A percentile compares a stretch with the other conserved stretches of the same genome.
Conservation (phyloP, 1,284 basidiomycete genomes). For the Malassezia equina region DNA sequence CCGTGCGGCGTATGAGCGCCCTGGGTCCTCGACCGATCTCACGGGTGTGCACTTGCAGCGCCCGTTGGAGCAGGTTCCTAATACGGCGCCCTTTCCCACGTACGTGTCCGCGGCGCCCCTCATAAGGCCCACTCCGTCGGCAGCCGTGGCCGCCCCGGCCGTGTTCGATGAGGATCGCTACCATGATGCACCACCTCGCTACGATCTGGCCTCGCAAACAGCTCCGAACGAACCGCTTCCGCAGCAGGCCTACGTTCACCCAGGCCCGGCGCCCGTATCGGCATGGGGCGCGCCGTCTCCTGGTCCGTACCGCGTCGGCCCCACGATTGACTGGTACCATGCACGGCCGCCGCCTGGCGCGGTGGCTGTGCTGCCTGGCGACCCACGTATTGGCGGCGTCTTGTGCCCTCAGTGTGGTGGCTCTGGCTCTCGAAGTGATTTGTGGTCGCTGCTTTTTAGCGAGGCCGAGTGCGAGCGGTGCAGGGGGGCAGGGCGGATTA, state of each 20-base stretch:
- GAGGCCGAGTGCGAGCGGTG: constrained; percentile 13
- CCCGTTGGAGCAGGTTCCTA: neutral
- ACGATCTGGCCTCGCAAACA: neutral
- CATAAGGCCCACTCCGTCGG: no score
- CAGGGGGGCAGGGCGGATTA: constrained; percentile 14
- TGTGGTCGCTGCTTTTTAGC: constrained; percentile 1
- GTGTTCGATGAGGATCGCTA: constrained; percentile 9
- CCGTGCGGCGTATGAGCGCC: constrained; percentile 8
- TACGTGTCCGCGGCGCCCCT: no score
- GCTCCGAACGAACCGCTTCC: neutral
- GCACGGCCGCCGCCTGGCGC: constrained; percentile 16
- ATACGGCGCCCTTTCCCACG: neutral
- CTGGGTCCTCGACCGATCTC: neutral
- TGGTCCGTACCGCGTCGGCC: neutral
- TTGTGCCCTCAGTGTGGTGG: constrained; percentile 22
- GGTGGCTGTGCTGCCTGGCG: constrained; percentile 19
- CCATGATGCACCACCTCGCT: constrained; percentile 9
- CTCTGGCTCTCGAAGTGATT: neutral
- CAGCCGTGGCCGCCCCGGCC: neutral
- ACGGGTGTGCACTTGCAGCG: neutral
- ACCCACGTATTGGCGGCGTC: constrained; percentile 24
- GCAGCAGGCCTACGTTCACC: neutral
- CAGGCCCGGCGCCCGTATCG: neutral
- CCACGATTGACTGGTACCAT: constrained; percentile 9
- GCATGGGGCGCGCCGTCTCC: neutral